Base-by-base conservation (phyloP, 345 rosid genomes). In the Gossypium sturtianum region DNA sequence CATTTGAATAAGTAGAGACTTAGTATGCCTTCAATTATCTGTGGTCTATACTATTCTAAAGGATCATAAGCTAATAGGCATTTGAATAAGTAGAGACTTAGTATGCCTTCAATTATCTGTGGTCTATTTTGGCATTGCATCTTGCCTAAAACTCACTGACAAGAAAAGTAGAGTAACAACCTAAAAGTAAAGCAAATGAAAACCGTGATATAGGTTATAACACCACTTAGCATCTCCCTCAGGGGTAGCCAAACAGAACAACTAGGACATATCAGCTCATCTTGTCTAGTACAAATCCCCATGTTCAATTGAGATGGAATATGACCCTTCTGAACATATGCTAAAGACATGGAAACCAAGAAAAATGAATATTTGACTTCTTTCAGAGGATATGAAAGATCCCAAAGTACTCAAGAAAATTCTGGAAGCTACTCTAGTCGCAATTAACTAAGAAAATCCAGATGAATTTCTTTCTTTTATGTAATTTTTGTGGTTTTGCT, bases 321-420 rank as follows among this genome's bases (percentile, higher is more conserved):
- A 65, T 41, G 51, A 19, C 17, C 69, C 60, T 53, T 52, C 54
- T 53, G 41, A 70, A 53, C 10, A 4, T 65, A 11, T 10, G 15
- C 51, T 41, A 43, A 43, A 41, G 43, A 65, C 12, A 43, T 65
- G 49, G 9, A 44, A 44, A 19, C 10, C 29, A 44, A 65, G 52
- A 44, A 43, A 27, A 65, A 44, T 19, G 70, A 44, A 65, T 17
- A 44, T 44, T 20, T 20, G 52, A 20, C 58, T 19, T 68, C 54
- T 48, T 68, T 48, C 72, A 48, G 72, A 23, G 49, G 20, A 68
- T 68, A 22, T 2, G n/a, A 66, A 66, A 66, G 9, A 66, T 45
- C 70, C 53, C 70, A 44, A 44, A 34, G 47, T 63, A 34, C 23
- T 16, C 20, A 5, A 17, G 47, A 63, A 38, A 34, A 16, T 63